Conservation (phyloP, 2,329 filamentous ascomycete species). For the Colletotrichum gloeosporioides region DNA sequence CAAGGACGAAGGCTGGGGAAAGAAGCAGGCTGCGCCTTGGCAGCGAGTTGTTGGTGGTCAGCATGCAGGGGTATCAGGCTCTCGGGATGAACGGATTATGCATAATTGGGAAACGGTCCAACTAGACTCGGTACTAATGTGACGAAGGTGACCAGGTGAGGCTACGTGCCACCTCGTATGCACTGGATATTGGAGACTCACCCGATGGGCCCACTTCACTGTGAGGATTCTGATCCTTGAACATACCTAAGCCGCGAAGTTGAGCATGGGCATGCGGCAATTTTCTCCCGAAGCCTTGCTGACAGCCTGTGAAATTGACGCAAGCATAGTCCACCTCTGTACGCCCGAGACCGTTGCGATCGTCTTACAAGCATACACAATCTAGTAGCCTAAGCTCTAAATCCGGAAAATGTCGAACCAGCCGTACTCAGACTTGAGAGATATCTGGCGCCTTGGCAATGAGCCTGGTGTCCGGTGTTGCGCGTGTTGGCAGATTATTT, state of each 20-base stretch:
- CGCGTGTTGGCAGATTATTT: background rate
- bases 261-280: background rate
- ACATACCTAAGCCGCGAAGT: fast-evolving
- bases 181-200: background rate
- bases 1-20: background rate
- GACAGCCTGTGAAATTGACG: background rate
- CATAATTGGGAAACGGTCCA: fast-evolving
- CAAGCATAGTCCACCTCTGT: background rate
- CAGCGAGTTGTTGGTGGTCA: background rate
- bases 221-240: background rate
- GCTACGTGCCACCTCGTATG: fast-evolving
- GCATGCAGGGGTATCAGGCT: background rate
- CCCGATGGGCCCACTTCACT: background rate
- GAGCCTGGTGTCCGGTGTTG: background rate
- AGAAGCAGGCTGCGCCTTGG: background rate
- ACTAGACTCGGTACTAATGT: fast-evolving
- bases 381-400: background rate
- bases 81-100: fast-evolving
- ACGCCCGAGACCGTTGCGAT: background rate
- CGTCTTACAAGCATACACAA: background rate
- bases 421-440: background rate
- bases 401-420: background rate
- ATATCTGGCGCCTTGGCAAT: background rate
- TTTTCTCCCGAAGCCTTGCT: background rate
- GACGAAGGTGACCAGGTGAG: background rate